Evolutionary conservation across 2,329 filamentous ascomycete genomes (phyloP).

Genomic region (Claviceps citrina): DNA sequence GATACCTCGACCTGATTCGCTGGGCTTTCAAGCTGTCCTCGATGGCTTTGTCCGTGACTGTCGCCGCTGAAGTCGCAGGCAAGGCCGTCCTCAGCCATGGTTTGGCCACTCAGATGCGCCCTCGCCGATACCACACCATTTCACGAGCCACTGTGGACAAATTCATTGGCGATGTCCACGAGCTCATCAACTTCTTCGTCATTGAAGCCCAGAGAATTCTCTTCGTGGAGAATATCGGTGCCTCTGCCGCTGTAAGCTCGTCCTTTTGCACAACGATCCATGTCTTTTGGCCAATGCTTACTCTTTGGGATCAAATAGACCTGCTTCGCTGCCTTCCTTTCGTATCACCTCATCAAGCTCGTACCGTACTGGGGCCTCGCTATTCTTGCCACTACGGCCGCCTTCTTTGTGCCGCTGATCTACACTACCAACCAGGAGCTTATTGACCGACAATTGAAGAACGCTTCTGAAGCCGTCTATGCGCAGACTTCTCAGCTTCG

Average conservation of each 20-base stretch:
- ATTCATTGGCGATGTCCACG: slow-evolving; percentile 47
- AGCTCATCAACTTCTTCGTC: slow-evolving; percentile 57
- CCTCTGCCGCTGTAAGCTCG: slow-evolving; percentile 42
- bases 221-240: slow-evolving; percentile 50
- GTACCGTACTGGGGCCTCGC: slow-evolving; percentile 55
- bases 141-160: slow-evolving; percentile 46
- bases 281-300: slow-evolving; percentile 1
- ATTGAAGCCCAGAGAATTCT: slow-evolving; percentile 55
- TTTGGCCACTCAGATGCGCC: slow-evolving; percentile 49
- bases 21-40: slow-evolving; percentile 51
- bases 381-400: slow-evolving; percentile 40
- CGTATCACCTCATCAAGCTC: slow-evolving; percentile 54
- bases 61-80: slow-evolving; percentile 44
- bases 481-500: slow-evolving; percentile 49
- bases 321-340: slow-evolving; percentile 44
- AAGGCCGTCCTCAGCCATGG: slow-evolving; percentile 47
- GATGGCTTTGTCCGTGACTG: slow-evolving; percentile 43
- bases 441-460: slow-evolving; percentile 47
- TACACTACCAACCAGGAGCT: slow-evolving; percentile 55
- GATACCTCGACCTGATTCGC: slow-evolving; percentile 51
- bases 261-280: slow-evolving; percentile 4
- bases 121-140: slow-evolving; percentile 51
- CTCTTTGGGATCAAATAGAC: slow-evolving; percentile 26
- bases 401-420: slow-evolving; percentile 47
- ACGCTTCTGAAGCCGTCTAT: slow-evolving; percentile 41